Percentiles rank a stretch among this genome's conserved stretches.
Evolutionary conservation across 768 basidiomycete genomes (phyloP).

Genomic region (Phanerochaete sordida): DNA sequence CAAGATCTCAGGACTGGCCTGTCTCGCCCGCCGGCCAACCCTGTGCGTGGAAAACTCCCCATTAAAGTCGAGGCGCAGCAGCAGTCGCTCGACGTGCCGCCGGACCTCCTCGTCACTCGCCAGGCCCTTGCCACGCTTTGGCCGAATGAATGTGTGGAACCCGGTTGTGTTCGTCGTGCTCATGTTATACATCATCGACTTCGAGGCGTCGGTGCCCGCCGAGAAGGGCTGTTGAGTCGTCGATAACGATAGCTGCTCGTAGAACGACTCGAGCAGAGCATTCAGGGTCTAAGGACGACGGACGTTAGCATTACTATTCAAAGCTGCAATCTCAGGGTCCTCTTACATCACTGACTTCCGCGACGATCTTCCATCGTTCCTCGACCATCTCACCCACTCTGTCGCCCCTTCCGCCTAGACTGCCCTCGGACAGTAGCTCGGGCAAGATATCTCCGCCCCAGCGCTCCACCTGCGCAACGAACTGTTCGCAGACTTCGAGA

Average conservation of each 20-base stretch:
- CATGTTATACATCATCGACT: conserved; percentile 59
- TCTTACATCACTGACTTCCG: conserved; percentile 75
- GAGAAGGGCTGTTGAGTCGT: conserved; percentile 73
- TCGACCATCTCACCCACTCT: conserved; percentile 70
- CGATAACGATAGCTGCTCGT: conserved; percentile 72
- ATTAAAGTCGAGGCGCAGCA: conserved; percentile 84
- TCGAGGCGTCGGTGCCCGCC: conserved; percentile 60
- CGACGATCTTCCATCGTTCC: conserved; percentile 64
- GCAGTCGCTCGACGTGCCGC: conserved; percentile 76
- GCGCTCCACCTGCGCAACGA: conserved; percentile 84
- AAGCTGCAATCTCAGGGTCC: neutral
- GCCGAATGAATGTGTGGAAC: conserved; percentile 47
- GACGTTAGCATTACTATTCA: conserved; percentile 1
- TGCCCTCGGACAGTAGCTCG: conserved; percentile 78
- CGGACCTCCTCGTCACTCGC: conserved; percentile 68
- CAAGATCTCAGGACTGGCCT: conserved; percentile 30
- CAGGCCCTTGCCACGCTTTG: conserved; percentile 44
- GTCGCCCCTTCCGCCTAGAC: conserved; percentile 50
- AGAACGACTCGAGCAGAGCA: conserved; percentile 67
- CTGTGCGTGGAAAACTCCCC: conserved; percentile 61
- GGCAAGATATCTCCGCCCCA: conserved; percentile 93
- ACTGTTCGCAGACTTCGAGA: conserved; percentile 79
- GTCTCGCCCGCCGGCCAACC: conserved; percentile 35
- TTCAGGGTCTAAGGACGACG: conserved; percentile 53
- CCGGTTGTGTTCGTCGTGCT: conserved; percentile 45